These are phyloP conservation scores for Gossypium davidsonii DNA, from an alignment of 441 rosid genomes.

Conservation along the genomic window DNA sequence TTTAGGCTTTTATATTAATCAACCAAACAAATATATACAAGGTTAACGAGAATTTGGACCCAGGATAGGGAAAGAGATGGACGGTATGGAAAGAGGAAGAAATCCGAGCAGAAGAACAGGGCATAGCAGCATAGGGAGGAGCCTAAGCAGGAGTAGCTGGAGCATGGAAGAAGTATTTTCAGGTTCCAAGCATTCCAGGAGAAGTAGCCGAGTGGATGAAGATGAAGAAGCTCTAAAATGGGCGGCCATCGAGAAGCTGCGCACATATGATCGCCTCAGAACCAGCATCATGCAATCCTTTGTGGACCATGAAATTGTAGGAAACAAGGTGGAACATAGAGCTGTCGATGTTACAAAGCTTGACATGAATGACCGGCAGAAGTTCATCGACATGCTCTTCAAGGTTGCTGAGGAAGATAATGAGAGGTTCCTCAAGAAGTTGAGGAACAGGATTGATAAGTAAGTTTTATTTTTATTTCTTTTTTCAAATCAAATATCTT, in stretches of 20 bases:
- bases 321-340: conserved; percentile 23
- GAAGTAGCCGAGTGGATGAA: conserved; percentile 38
- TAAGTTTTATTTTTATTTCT: conserved; percentile 15
- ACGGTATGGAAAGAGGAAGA: conserved; percentile 7
- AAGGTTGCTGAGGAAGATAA: conserved; percentile 72
- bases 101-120: conserved; percentile 10
- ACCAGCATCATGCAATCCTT: conserved; percentile 52
- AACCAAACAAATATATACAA: neutral
- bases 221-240: conserved; percentile 91
- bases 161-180: conserved; percentile 50
- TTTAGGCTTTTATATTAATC: neutral
- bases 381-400: conserved; percentile 52
- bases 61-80: conserved; percentile 10
- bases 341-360: conserved; percentile 68
- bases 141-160: conserved; percentile 55
- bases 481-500: neutral
- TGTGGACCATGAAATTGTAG: conserved; percentile 31
- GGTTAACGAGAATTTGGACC: neutral
- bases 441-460: conserved; percentile 61
- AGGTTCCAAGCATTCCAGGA: conserved; percentile 35
- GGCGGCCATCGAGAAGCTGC: conserved; percentile 89
- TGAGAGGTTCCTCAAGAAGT: conserved; percentile 47
- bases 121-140: conserved; percentile 41
- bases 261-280: conserved; percentile 61
- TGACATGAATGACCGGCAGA: conserved; percentile 47